phyloP scores from a whole-genome alignment of 1,284 basidiomycete genomes.

The Trichosporon faecale region DNA sequence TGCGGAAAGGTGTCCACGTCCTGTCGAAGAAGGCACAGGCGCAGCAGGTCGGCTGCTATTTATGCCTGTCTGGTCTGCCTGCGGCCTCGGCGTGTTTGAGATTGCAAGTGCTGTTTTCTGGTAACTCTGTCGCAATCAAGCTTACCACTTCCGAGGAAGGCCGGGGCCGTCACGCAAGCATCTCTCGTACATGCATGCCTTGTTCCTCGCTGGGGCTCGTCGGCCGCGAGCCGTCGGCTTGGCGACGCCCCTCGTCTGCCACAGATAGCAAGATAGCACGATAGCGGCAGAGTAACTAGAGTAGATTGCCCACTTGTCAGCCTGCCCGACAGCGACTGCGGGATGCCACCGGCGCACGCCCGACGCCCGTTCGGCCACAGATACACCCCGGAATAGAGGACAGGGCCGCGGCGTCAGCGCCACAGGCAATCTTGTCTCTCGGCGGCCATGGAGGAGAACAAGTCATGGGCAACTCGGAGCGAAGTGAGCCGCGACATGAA shows the following conservation, averaged over 20 bases:
- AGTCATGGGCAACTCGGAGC: neutral
- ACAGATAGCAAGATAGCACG: neutral
- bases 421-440: neutral
- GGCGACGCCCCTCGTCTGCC: too few species aligned
- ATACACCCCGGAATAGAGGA: neutral
- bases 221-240: too few species aligned
- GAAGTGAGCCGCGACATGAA: neutral
- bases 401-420: neutral
- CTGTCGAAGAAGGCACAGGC: neutral
- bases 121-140: constrained; percentile 2
- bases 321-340: neutral
- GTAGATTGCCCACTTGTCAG: neutral
- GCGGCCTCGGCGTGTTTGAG: neutral
- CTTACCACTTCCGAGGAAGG: neutral
- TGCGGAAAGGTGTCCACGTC: neutral
- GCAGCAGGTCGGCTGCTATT: neutral
- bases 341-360: neutral
- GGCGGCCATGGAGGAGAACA: too few species aligned
- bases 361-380: neutral
- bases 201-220: too few species aligned
- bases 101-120: neutral
- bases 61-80: neutral
- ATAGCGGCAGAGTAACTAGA: too few species aligned
- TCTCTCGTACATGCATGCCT: constrained; percentile 6
- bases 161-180: neutral